Evolutionary conservation across 208 protist species (phyloP).

Genomic region (Histomonas meleagridis): DNA sequence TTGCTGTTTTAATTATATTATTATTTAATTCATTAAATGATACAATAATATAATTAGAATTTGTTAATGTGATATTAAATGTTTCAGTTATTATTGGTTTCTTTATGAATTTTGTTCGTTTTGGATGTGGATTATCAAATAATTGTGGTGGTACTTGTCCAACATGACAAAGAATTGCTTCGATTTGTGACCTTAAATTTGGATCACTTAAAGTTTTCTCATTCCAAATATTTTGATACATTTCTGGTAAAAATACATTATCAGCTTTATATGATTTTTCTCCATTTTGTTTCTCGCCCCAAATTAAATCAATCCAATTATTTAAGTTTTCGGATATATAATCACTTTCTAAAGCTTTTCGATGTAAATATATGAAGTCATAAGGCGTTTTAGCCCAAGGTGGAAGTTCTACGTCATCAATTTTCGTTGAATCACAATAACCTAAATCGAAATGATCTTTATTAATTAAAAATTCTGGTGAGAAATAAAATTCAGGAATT

Average conservation of each 20-base stretch:
- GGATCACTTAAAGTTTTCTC: not conserved
- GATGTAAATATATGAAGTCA: not conserved
- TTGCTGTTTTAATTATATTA: no score
- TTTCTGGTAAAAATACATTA: not conserved
- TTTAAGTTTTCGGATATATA: not conserved
- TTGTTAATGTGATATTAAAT: no score
- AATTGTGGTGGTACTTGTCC: conserved; percentile 9
- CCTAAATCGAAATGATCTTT: conserved; percentile 51
- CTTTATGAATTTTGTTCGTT: no score
- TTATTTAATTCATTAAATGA: no score
- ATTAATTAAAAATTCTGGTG: conserved; percentile 55
- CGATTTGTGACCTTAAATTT: not conserved
- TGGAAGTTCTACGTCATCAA: not conserved
- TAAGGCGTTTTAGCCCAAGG: not conserved
- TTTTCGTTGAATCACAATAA: not conserved
- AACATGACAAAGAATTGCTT: conserved; percentile 25
- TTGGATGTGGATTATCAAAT: conserved; percentile 10
- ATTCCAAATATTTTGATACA: not conserved
- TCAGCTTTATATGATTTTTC: not conserved
- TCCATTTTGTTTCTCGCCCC: conserved; percentile 9
- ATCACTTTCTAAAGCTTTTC: conserved; percentile 1
- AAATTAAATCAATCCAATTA: conserved; percentile 21
- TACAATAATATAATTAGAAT: no score
- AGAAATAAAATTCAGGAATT: conserved; percentile 59
- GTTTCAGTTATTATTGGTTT: no score